Evolutionary conservation across 1,139 yeast species (phyloP), one percentile per base, ranked within the genome.

Genomic region (Petasospora rhodanensis): DNA sequence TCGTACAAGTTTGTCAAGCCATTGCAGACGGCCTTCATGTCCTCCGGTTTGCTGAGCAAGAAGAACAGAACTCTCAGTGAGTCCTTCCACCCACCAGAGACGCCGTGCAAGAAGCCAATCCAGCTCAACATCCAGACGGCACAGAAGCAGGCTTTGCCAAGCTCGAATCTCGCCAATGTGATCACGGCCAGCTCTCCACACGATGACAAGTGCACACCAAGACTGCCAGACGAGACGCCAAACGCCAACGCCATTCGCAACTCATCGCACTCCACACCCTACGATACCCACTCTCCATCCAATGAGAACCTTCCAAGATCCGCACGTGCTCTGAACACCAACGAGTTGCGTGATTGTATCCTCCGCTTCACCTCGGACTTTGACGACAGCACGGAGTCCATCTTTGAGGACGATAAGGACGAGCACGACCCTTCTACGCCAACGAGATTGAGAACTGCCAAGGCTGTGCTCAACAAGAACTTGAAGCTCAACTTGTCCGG

Each of bases 1-100:
- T 70, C 79, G 2, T 85, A 79, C 57, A 74, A 76, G 43, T 74
- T 76, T 37, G 94, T 82, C 20, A 82, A 81, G 52, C 95, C 96
- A 5, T 66, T 84, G 29, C 95, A 84, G 54, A 79, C 91, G 0
- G 95, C 93, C 11, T 86, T 86, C 56, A 70, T 76, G 57, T 75
- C 91, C 5, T 65, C 83, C 0, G 95, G 95, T 0, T 62, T 85
- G 27, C 57, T 79, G 39, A 82, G 89, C 41, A 85, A 85, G 59
- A 77, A 74, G 42, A 72, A 77, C 35, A 58, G 76, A 16, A 56
- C 55, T 41, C 38, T 43, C 52, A 63, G 39, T 31, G 59, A 40
- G 26, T 63, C 68, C 26, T 49, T 63, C 16, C 71, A 54, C 18
- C 68, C 68, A 34, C 95, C 95, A 0, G 95, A 85, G 46, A 85